A percentile compares a stretch with the other conserved stretches of the same genome.
These are phyloP conservation scores for Drechslerella dactyloides DNA, from an alignment of 2,329 filamentous ascomycete genomes.

Conservation along the genomic window DNA sequence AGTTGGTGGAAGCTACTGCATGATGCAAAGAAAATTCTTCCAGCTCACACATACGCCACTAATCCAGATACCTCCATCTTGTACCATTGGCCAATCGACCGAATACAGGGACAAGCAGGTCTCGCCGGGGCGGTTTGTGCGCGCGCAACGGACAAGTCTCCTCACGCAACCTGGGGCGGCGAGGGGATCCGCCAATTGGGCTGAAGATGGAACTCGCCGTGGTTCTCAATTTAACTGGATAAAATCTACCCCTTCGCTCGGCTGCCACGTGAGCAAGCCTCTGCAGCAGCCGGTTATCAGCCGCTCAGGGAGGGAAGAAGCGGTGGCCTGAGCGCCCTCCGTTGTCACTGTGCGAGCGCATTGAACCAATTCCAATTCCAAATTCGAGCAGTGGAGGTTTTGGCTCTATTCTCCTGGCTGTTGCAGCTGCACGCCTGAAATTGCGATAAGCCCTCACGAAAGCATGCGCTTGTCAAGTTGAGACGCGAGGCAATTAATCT, in stretches of 20 bases:
- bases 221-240: conserved; percentile 3
- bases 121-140: no score
- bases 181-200: background rate
- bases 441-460: no score
- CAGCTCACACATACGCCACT: conserved; percentile 14
- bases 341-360: background rate
- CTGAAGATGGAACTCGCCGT: conserved; percentile 8
- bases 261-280: conserved; percentile 37
- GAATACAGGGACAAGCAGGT: no score
- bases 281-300: background rate
- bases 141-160: background rate
- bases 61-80: conserved; percentile 16
- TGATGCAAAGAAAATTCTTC: background rate
- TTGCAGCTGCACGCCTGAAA: background rate
- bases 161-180: background rate
- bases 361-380: no score
- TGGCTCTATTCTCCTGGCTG: background rate
- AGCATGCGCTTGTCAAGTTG: no score
- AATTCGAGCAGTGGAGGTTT: background rate
- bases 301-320: conserved; percentile 11
- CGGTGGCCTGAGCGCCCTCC: background rate
- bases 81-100: conserved; percentile 17
- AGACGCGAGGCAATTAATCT: no score
- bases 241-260: conserved; percentile 1
- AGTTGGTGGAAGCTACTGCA: background rate